phyloP scores from a whole-genome alignment of 2,329 filamentous ascomycete species.

The Penicillium janthinellum region DNA sequence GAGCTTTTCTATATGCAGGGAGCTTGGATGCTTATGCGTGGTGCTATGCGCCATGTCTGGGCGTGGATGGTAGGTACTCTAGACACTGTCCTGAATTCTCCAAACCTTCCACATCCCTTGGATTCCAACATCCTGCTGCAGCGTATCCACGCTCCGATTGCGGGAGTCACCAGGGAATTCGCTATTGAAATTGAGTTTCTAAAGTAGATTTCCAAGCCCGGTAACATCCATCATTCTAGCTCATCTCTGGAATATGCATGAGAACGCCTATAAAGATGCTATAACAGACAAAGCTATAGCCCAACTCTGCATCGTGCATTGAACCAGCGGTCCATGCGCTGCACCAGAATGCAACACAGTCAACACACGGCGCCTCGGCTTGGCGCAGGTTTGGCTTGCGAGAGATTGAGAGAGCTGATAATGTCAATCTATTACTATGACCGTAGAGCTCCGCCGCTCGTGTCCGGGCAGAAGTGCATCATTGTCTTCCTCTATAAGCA shows the following conservation, averaged over 20 bases:
- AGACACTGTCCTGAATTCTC: too few relatives aligned
- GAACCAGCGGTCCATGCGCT: neutral
- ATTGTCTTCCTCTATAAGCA: neutral
- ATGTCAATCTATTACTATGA: neutral
- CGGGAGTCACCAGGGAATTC: neutral
- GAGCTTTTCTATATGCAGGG: conserved; percentile 14
- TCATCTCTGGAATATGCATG: neutral
- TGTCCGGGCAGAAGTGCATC: neutral
- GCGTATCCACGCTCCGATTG: neutral
- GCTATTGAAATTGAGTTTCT: neutral
- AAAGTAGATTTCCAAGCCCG: neutral
- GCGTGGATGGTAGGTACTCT: neutral
- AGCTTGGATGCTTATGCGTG: conserved; percentile 9
- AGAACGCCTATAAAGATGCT: neutral
- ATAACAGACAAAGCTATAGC: neutral
- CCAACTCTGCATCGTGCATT: neutral
- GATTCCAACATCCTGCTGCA: neutral
- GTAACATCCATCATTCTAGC: neutral
- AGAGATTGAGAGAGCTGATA: neutral
- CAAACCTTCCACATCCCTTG: neutral
- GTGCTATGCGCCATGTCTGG: neutral
- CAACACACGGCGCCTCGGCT: neutral
- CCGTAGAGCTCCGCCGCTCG: neutral
- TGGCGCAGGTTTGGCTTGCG: neutral
- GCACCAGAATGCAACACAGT: neutral